Conservation (phyloP, 331 rosid species). For the Cucumis variabilis region DNA sequence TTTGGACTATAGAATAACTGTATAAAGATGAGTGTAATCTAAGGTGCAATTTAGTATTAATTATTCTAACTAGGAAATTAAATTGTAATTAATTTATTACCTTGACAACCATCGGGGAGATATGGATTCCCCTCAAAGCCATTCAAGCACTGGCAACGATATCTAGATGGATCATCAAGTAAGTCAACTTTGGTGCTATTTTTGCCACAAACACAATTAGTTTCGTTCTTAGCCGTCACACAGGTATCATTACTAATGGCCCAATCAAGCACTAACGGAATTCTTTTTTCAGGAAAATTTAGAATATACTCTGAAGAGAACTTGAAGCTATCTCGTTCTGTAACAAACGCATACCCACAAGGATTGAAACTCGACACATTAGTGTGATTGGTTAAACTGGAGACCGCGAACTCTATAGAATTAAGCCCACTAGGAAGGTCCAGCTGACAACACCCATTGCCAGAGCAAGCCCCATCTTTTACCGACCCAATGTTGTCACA, state of each 20-base stretch:
- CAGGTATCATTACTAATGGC: not conserved
- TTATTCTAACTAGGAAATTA: too few relatives aligned
- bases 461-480: not conserved
- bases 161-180: not conserved
- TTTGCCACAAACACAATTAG: not conserved
- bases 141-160: constrained; percentile 26
- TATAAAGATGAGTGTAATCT: too few relatives aligned
- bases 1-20: too few relatives aligned
- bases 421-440: not conserved
- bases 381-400: fast-evolving
- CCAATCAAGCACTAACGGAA: constrained; percentile 30
- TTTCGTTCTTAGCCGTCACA: not conserved
- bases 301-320: not conserved
- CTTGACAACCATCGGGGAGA: constrained; percentile 34
- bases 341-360: constrained; percentile 35
- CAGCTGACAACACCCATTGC: too few relatives aligned
- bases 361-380: not conserved
- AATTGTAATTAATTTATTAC: not conserved
- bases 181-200: not conserved
- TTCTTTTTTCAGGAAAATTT: not conserved
- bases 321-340: not conserved
- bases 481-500: not conserved
- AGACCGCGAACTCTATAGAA: fast-evolving
- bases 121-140: constrained; percentile 41
- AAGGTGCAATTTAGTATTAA: too few relatives aligned